Percentiles rank a stretch among this genome's conserved stretches.
Evolutionary conservation across 2,329 filamentous ascomycete genomes (phyloP).

Genomic region (Xylaria sp.): DNA sequence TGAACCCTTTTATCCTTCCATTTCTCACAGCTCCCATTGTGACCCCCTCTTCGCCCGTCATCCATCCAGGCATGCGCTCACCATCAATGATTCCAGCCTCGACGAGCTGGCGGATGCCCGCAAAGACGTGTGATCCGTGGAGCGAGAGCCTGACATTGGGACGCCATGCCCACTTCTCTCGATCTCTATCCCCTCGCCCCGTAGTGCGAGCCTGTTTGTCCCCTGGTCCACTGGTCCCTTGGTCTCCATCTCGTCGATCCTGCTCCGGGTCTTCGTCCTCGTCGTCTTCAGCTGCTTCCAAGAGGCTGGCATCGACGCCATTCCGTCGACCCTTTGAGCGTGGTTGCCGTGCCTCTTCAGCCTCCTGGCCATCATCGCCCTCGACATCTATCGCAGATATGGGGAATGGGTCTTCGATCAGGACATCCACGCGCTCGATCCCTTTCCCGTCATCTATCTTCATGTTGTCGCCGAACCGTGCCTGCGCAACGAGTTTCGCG

Average conservation of each 20-base stretch:
- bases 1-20: conserved; percentile 71
- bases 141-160: conserved; percentile 74
- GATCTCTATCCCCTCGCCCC: conserved; percentile 47
- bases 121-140: conserved; percentile 81
- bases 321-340: conserved; percentile 42
- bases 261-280: conserved; percentile 35
- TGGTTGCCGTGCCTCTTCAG: conserved; percentile 23
- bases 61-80: conserved; percentile 84
- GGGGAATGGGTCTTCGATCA: conserved; percentile 68
- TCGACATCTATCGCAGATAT: conserved; percentile 30
- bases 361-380: conserved; percentile 21
- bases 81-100: conserved; percentile 81
- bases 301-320: conserved; percentile 40
- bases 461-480: conserved; percentile 75
- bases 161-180: conserved; percentile 55
- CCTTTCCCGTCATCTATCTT: conserved; percentile 67
- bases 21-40: conserved; percentile 75
- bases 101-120: conserved; percentile 79
- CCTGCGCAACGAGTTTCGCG: conserved; percentile 68
- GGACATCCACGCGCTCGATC: conserved; percentile 69
- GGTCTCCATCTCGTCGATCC: background rate
- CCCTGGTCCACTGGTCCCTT: conserved; percentile 34
- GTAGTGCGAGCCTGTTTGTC: conserved; percentile 42
- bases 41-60: conserved; percentile 87
- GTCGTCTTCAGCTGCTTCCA: conserved; percentile 45